Percentiles rank a stretch among this genome's conserved stretches.
These are phyloP conservation scores for Dactylellina sp. DNA, from an alignment of 2,329 filamentous ascomycete species.

Conservation along the genomic window DNA sequence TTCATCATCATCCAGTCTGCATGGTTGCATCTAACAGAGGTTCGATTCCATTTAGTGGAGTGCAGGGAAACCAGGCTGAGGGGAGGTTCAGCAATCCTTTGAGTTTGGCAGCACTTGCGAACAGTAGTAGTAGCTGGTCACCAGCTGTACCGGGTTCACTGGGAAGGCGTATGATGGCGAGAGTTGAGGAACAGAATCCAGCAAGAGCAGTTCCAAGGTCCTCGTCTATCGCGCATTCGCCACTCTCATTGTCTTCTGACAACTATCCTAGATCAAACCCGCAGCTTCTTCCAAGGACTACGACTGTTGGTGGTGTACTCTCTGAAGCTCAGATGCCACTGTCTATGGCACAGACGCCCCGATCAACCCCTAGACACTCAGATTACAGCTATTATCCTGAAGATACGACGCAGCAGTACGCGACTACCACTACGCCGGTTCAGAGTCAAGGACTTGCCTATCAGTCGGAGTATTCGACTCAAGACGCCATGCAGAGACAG, in stretches of 20 bases:
- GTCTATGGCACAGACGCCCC: slow-evolving; percentile 55
- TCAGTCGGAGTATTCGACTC: slow-evolving; percentile 53
- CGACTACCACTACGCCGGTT: slow-evolving; percentile 36
- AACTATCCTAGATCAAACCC: slow-evolving; percentile 45
- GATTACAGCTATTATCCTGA: slow-evolving; percentile 54
- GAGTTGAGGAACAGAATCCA: slow-evolving; percentile 56
- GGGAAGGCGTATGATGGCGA: slow-evolving; percentile 55
- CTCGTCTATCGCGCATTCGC: slow-evolving; percentile 44
- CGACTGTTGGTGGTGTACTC: slow-evolving; percentile 35
- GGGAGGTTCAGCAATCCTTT: slow-evolving; percentile 56
- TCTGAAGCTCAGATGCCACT: slow-evolving; percentile 55
- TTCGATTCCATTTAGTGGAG: slow-evolving; percentile 56
- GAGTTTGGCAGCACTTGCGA: slow-evolving; percentile 48
- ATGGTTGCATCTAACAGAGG: slow-evolving; percentile 57
- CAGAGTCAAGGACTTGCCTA: slow-evolving; percentile 42
- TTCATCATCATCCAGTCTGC: slow-evolving; percentile 52
- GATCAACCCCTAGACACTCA: slow-evolving; percentile 52
- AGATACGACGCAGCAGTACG: slow-evolving; percentile 50
- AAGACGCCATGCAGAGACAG: slow-evolving; percentile 51
- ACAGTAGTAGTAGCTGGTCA: slow-evolving; percentile 52
- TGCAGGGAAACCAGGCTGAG: slow-evolving; percentile 52
- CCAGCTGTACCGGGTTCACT: slow-evolving; percentile 44
- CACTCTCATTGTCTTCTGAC: slow-evolving; percentile 43
- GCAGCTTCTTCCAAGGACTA: slow-evolving; percentile 50
- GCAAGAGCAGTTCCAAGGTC: slow-evolving; percentile 53